Conservation (phyloP, 805 yeast species). For the Ogataea pini region DNA sequence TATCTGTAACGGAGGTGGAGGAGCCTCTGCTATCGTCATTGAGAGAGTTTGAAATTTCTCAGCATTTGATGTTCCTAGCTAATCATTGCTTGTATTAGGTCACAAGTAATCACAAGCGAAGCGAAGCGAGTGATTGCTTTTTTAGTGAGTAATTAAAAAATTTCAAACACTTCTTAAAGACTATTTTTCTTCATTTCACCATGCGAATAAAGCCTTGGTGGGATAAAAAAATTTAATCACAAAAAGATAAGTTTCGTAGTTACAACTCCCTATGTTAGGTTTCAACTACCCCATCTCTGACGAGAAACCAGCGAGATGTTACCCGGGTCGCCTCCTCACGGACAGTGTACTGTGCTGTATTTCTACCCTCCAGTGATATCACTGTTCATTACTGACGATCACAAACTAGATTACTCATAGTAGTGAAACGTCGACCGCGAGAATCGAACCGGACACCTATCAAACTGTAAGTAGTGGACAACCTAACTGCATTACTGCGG, state of each 20-base stretch:
- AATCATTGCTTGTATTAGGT: slow-evolving; percentile 3
- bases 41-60: slow-evolving; percentile 51
- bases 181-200: too few relatives aligned
- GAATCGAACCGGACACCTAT: slow-evolving; percentile 46
- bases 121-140: too few relatives aligned
- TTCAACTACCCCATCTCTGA: slow-evolving; percentile 22
- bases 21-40: slow-evolving; percentile 90
- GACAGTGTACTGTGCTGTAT: slow-evolving; percentile 45
- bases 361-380: slow-evolving; percentile 44
- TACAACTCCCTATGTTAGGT: slow-evolving; percentile 20
- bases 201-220: too few relatives aligned
- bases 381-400: slow-evolving; percentile 35
- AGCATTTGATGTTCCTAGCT: background rate
- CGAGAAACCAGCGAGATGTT: slow-evolving; percentile 38
- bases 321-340: slow-evolving; percentile 45
- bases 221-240: slow-evolving; percentile 3
- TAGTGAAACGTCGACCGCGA: slow-evolving; percentile 36
- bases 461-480: slow-evolving; percentile 31
- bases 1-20: slow-evolving; percentile 99
- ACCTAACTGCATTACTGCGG: slow-evolving; percentile 13
- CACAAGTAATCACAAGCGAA: too few relatives aligned
- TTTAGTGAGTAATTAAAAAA: background rate
- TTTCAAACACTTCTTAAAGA: too few relatives aligned
- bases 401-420: slow-evolving; percentile 37
- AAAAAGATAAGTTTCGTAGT: slow-evolving; percentile 25